Base-by-base conservation (phyloP, 345 rosid genomes). In the Eucalyptus erythrocorys region DNA sequence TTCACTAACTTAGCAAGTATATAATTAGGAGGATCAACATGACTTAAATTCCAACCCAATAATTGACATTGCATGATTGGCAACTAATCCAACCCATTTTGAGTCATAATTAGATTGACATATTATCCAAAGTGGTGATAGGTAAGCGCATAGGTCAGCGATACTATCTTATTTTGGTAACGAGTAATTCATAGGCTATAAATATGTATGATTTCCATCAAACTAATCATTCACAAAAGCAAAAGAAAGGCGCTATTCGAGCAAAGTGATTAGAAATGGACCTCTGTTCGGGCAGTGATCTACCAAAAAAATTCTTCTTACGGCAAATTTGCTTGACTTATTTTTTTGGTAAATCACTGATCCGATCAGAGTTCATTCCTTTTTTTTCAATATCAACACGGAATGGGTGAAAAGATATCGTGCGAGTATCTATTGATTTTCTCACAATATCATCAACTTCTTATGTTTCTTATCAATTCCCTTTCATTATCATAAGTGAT, bases 261-360 rank as follows among this genome's bases (percentile, higher is more conserved):
- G 80, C 42, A 68, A 32, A 68, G 24, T 68, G 79, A 16, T 32
- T 15, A 16, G 79, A n/a, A 3, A 32, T 66, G 79, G 19, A 32
- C 3, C 37, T 85, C 30, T 49, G 8, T 3, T 85, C 64, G 47
- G 64, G 37, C 30, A 85, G 45, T 85, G 87, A 19, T 49, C 1
- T 50, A 50, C 10, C 15, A 19, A 4, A 50, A 50, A 22, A 85
- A n/a, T 85, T 49, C 1, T 50, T 9, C 13, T 48, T 15, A 30
- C 0, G 2, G 26, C 8, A n/a, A 13, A 6, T 85, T 21, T 40
- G 26, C 64, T 49, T 0, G 9, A 15, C 19, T 15, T 4, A 48
- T 85, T 40, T 84, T 85, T 40, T 21, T 49, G 64, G 66, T 86
- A 51, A 32, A 19, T 86, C 48, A 6, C n/a, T 51, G 66, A 86